Evolutionary conservation across 371 early-diverging fungal genomes (phyloP).

Genomic region (Apophysomyces ossiformis): DNA sequence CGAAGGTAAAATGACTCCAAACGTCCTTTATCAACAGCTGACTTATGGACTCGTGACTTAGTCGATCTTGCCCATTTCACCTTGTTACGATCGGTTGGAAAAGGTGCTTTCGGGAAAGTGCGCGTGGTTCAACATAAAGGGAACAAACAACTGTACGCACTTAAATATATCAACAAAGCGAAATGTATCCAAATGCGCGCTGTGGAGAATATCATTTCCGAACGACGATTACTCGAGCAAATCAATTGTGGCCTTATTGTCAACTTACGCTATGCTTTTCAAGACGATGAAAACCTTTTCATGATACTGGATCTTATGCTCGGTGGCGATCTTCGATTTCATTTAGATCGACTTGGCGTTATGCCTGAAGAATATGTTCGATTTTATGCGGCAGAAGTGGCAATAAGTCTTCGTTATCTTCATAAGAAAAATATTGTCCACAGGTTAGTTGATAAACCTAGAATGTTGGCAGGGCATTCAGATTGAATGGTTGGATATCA

Average conservation of each 20-base stretch:
- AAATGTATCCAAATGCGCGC: slow-evolving; percentile 61
- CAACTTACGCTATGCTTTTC: slow-evolving; percentile 79
- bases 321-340: slow-evolving; percentile 88
- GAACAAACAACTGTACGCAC: slow-evolving; percentile 54
- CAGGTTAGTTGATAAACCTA: slow-evolving; percentile 30
- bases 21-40: slow-evolving; percentile 8
- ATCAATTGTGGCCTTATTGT: slow-evolving; percentile 54
- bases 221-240: slow-evolving; percentile 56
- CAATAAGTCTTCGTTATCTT: slow-evolving; percentile 68
- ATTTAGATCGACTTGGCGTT: slow-evolving; percentile 63
- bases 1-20: slow-evolving; percentile 36
- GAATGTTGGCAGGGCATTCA: no score
- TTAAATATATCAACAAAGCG: slow-evolving; percentile 62
- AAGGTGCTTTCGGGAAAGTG: slow-evolving; percentile 79
- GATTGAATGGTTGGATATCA: neutral
- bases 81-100: slow-evolving; percentile 67
- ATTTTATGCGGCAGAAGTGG: slow-evolving; percentile 78
- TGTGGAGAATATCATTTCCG: slow-evolving; percentile 58
- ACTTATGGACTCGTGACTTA: slow-evolving; percentile 8
- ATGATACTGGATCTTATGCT: slow-evolving; percentile 80
- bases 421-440: slow-evolving; percentile 67
- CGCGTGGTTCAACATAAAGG: slow-evolving; percentile 86
- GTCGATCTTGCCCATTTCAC: slow-evolving; percentile 71
- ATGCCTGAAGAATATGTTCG: slow-evolving; percentile 73
- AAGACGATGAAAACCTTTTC: slow-evolving; percentile 78